phyloP scores from a whole-genome alignment of 352 stramenopile genomes.

The Pythium monospermum region DNA sequence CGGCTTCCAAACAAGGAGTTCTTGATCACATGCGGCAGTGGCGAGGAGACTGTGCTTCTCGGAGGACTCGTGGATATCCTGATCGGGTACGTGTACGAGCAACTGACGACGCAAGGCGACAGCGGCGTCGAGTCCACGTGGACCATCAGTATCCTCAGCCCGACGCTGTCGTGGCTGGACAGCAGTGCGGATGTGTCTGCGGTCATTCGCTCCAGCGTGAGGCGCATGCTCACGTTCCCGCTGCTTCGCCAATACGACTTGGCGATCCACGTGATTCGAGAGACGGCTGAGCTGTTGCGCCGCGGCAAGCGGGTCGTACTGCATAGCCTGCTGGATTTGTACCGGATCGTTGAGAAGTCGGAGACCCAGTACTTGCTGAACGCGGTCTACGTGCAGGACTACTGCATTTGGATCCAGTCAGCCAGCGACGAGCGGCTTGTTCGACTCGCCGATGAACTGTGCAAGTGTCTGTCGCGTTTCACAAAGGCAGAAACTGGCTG shows the following conservation, averaged over 20 bases:
- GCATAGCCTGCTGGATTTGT: constrained; percentile 87
- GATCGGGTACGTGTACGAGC: constrained; percentile 95
- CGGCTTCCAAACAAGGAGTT: constrained; percentile 78
- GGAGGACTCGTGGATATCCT: constrained; percentile 92
- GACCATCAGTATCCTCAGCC: constrained; percentile 94
- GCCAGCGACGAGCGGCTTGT: constrained; percentile 45
- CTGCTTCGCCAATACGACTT: constrained; percentile 93
- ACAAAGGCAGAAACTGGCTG: constrained; percentile 67
- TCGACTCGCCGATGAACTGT: constrained; percentile 31
- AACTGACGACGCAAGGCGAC: constrained; percentile 94
- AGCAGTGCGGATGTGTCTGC: constrained; percentile 44
- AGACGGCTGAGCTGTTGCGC: constrained; percentile 84
- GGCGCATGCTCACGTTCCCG: constrained; percentile 94
- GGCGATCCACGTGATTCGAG: constrained; percentile 62
- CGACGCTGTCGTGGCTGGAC: constrained; percentile 94
- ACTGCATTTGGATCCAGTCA: constrained; percentile 85
- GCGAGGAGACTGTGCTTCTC: constrained; percentile 58
- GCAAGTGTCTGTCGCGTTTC: constrained; percentile 30
- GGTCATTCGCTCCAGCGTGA: constrained; percentile 68
- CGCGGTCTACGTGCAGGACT: constrained; percentile 94
- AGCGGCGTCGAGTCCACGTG: constrained; percentile 95
- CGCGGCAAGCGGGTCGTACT: constrained; percentile 87
- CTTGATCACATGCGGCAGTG: constrained; percentile 48
- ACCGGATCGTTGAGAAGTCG: constrained; percentile 90
- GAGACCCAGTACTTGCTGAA: constrained; percentile 97